Evolutionary conservation across 129 eudicot species (phyloP), one percentile per base, ranked within the genome.

Genomic region (Centrapalus pauciflorus): DNA sequence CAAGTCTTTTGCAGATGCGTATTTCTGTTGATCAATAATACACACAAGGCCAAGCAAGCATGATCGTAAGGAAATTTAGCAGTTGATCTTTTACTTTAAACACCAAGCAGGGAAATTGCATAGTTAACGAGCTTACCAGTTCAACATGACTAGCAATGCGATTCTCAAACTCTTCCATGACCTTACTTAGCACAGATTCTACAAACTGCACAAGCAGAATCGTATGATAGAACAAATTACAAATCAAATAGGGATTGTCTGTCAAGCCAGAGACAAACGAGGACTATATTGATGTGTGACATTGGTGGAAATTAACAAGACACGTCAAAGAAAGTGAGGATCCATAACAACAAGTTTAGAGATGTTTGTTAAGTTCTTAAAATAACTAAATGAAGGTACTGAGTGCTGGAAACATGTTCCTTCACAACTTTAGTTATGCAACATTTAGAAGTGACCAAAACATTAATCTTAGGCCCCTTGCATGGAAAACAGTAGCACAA

Each of bases 81-180:
- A 14, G 28, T 61, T 51, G 46, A 50, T 40, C 21, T n/a, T 67
- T 8, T 13, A 34, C 73, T 67, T 37, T 46, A 28, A 41, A 57
- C 46, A 69, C 29, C 32, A 41, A 34, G n/a, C 38, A 29, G 27
- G 26, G 28, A 52, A 55, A 55, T 74, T 37, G 9, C 46, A 65
- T n/a, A 70, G 29, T 4, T 45, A 71, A 57, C 20, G 71, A 35
- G 74, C 74, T 72, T 81, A 94, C 99, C 90, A 55, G 12, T 62
- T 84, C 88, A 59, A 65, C 61, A 82, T 82, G 89, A 73, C 59
- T 74, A 49, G 93, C 72, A 57, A 94, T 73, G 37, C 87, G 93
- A 49, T 86, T 88, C 70, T 94, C 99, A 64, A 94, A 84, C 82
- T 94, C 99, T 81, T 89, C 90, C 72, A 84, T 87, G 55, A 89